Evolutionary conservation across 495 filamentous ascomycete genomes (phyloP).

Genomic region (Echria macrotheca): DNA sequence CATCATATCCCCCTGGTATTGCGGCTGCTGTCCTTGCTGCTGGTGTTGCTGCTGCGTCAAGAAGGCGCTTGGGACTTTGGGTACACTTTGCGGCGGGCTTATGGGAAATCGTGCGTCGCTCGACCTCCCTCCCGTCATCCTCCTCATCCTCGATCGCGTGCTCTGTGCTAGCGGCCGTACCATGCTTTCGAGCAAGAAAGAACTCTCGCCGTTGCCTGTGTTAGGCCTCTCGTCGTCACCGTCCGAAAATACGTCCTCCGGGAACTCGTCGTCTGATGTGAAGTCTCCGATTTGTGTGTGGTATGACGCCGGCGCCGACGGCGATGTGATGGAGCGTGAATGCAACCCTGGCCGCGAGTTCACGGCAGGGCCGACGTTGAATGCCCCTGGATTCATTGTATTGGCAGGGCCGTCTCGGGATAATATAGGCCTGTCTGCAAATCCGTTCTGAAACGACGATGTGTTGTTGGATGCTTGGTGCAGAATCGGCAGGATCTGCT

Average conservation of each 20-base stretch:
- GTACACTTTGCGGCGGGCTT: constrained; percentile 13
- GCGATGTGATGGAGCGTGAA: constrained; percentile 68
- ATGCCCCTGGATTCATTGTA: constrained; percentile 59
- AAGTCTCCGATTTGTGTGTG: constrained; percentile 51
- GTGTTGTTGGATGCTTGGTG: constrained; percentile 61
- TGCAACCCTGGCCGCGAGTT: constrained; percentile 52
- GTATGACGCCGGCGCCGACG: constrained; percentile 53
- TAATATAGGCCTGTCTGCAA: constrained; percentile 61
- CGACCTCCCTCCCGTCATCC: constrained; percentile 58
- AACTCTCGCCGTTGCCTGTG: constrained; percentile 26
- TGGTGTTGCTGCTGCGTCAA: constrained; percentile 9
- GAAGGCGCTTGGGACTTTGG: constrained; percentile 21
- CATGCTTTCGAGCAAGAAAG: constrained; percentile 64
- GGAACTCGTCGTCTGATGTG: constrained; percentile 47
- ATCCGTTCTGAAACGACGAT: constrained; percentile 87
- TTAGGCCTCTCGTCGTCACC: constrained; percentile 44
- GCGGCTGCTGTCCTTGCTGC: neutral
- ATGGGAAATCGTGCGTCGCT: constrained; percentile 50
- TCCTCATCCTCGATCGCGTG: constrained; percentile 56
- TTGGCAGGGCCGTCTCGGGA: constrained; percentile 42
- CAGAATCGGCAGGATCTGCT: constrained; percentile 85
- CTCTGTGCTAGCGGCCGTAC: constrained; percentile 50
- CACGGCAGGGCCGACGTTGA: constrained; percentile 33
- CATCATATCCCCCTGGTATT: constrained; percentile 7
- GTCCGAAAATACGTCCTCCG: constrained; percentile 48